Percentiles rank a stretch among this genome's conserved stretches.
Conservation (phyloP, 1,284 basidiomycete species). For the Fistulinella cinereoalba region DNA sequence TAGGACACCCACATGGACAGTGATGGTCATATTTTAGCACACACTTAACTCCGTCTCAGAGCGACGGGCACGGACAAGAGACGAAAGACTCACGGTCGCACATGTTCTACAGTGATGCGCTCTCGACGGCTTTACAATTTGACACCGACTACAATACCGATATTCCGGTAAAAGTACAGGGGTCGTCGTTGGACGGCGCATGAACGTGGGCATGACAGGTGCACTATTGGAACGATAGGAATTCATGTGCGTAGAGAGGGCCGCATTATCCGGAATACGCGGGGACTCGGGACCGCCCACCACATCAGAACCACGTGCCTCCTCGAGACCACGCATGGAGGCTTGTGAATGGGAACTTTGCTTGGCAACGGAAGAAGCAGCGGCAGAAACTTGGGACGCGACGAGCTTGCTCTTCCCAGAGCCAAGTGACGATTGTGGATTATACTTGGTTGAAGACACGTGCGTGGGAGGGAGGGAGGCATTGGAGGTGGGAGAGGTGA, state of each 20-base stretch:
- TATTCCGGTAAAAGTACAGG: constrained; percentile 47
- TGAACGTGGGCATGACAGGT: constrained; percentile 10
- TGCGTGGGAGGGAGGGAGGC: constrained; percentile 11
- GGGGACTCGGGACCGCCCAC: constrained; percentile 8
- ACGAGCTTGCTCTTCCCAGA: constrained; percentile 21
- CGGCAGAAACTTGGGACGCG: constrained; percentile 10
- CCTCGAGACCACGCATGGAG: constrained; percentile 15
- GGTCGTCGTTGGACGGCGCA: constrained; percentile 35
- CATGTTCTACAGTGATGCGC: constrained; percentile 64
- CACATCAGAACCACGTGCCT: constrained; percentile 15
- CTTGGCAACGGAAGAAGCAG: constrained; percentile 11
- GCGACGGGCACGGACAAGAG: background rate
- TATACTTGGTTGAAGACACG: constrained; percentile 10
- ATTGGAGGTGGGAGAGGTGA: constrained; percentile 20
- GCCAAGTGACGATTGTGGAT: constrained; percentile 22
- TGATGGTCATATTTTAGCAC: constrained; percentile 64
- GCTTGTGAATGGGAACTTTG: constrained; percentile 16
- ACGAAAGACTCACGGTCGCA: constrained; percentile 45
- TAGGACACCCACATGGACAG: constrained; percentile 44
- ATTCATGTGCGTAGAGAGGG: constrained; percentile 11
- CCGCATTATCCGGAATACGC: constrained; percentile 3
- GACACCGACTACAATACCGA: constrained; percentile 49
- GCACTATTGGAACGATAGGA: constrained; percentile 1
- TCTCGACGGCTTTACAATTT: constrained; percentile 54
- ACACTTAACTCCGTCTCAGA: constrained; percentile 38